Conservation (phyloP, 2,329 filamentous ascomycete genomes). For the Exserohilum turcica region DNA sequence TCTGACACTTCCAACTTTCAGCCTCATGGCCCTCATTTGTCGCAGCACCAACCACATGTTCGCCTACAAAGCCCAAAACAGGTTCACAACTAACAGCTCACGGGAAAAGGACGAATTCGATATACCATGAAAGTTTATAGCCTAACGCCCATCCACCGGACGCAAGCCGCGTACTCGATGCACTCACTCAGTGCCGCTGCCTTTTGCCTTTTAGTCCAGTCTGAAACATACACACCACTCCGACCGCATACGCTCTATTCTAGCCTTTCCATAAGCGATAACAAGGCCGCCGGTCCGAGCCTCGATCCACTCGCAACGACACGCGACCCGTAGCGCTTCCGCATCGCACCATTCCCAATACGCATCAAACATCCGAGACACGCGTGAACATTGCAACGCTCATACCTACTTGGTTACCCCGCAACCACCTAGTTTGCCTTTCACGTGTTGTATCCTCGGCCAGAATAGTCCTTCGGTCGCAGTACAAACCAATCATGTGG, state of each 20-base stretch:
- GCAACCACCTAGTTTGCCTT: conserved; percentile 1
- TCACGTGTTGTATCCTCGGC: conserved; percentile 4
- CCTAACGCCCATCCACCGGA: not conserved
- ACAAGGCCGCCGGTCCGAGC: not conserved
- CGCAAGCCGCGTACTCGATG: not conserved
- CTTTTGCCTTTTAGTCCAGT: not conserved
- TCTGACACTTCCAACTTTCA: conserved; percentile 14
- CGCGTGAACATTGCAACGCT: not conserved
- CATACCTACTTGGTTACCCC: not conserved
- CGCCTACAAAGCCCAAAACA: too few relatives aligned
- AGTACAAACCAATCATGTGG: not conserved
- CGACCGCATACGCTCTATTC: not conserved
- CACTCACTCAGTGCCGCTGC: not conserved
- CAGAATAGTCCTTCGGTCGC: not conserved
- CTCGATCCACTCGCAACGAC: too few relatives aligned
- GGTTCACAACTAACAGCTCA: not conserved
- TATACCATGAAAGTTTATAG: not conserved
- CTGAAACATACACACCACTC: not conserved
- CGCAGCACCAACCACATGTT: not conserved
- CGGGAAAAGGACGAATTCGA: not conserved
- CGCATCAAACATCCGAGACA: not conserved
- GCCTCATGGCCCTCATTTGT: conserved; percentile 16
- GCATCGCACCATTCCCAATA: not conserved
- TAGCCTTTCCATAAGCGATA: not conserved
- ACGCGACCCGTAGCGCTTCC: not conserved